Evolutionary conservation across 208 protist species (phyloP).

Genomic region (Leishmania turanica): DNA sequence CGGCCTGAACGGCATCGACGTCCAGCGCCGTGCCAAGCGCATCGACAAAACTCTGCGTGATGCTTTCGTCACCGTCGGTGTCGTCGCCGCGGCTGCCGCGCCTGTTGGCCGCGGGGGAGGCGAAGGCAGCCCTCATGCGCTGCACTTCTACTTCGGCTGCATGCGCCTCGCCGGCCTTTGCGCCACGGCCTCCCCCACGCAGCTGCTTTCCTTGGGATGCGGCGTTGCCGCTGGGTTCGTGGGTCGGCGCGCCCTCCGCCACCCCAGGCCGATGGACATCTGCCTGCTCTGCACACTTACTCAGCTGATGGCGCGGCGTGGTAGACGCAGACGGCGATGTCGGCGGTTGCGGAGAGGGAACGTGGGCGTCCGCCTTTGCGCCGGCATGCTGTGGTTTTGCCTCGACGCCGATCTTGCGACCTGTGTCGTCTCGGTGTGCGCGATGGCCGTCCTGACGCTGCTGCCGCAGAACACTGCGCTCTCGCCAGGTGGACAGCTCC

Average conservation of each 20-base stretch:
- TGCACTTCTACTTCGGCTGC: too few relatives aligned
- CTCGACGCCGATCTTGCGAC: neutral
- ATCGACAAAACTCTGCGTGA: constrained; percentile 46
- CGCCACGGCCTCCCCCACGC: too few relatives aligned
- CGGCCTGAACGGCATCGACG: constrained; percentile 34
- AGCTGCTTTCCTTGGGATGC: neutral
- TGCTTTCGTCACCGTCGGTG: neutral
- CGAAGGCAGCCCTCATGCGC: too few relatives aligned
- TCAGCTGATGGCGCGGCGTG: neutral
- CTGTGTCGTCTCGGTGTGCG: neutral
- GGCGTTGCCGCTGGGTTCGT: neutral
- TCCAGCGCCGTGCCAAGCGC: constrained; percentile 50
- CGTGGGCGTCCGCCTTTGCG: neutral
- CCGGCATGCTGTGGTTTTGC: neutral
- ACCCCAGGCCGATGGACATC: neutral
- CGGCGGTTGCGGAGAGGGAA: neutral
- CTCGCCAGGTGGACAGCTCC: constrained; percentile 32
- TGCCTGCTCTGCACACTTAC: neutral
- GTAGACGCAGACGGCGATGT: neutral
- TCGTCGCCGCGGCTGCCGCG: neutral
- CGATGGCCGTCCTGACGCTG: neutral
- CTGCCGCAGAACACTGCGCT: constrained; percentile 30
- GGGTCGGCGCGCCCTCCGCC: neutral
- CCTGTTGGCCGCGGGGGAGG: too few relatives aligned
- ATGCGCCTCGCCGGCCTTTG: neutral